These are phyloP conservation scores for Vitis vinifera DNA, from an alignment of 164 flowering plant species.

Conservation along the genomic window ASM3070453v1 NC_081818.1:15994501-15995000, in stretches of 20 bases:
- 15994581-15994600: too few relatives aligned
- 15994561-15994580: too few relatives aligned
- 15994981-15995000: conserved; percentile 30
- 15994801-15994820: background rate
- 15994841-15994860: background rate
- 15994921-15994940: background rate
- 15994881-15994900: background rate
- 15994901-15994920: background rate
- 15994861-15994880: background rate
- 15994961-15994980: background rate
- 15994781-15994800: background rate
- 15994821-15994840: background rate
- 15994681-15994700: too few relatives aligned
- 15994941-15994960: background rate
- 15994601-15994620: too few relatives aligned
- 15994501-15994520: too few relatives aligned
- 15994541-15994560: too few relatives aligned
- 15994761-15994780: background rate
- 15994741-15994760: background rate
- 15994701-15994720: too few relatives aligned
- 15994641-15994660: too few relatives aligned
- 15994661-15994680: too few relatives aligned
- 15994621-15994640: too few relatives aligned
- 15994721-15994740: background rate
- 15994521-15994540: too few relatives aligned